These are phyloP conservation scores for Ogataea saltuana DNA, from an alignment of 805 yeast genomes.

Conservation along the genomic window DNA sequence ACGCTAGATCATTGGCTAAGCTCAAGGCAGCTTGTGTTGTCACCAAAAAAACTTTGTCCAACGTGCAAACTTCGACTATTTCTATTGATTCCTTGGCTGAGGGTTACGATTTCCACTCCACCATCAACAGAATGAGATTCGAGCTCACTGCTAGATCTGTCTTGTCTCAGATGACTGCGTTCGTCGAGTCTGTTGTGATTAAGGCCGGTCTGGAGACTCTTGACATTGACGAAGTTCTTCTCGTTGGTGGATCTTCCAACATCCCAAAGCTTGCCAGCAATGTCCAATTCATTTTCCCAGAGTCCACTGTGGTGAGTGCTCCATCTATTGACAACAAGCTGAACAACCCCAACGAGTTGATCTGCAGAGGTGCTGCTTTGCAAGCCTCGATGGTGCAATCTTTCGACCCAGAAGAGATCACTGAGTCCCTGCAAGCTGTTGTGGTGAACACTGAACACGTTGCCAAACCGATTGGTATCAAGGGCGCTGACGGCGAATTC, in stretches of 20 bases:
- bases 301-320: constrained; percentile 68
- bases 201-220: constrained; percentile 85
- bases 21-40: constrained; percentile 77
- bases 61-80: constrained; percentile 83
- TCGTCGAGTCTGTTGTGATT: constrained; percentile 69
- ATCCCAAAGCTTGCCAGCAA: constrained; percentile 87
- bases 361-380: constrained; percentile 93
- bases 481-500: constrained; percentile 68
- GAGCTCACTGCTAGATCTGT: constrained; percentile 84
- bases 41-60: constrained; percentile 88
- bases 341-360: constrained; percentile 82
- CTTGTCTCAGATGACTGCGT: constrained; percentile 70
- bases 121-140: constrained; percentile 90
- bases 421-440: constrained; percentile 79
- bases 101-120: constrained; percentile 90
- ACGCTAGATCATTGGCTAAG: constrained; percentile 85
- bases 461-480: constrained; percentile 79
- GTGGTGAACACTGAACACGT: constrained; percentile 88
- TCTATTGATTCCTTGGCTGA: constrained; percentile 94
- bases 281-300: constrained; percentile 77
- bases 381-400: constrained; percentile 87
- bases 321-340: constrained; percentile 80
- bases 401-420: constrained; percentile 80
- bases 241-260: constrained; percentile 92
- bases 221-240: constrained; percentile 86